Base-by-base conservation (phyloP, 78 protist genomes). In the Dictyostelium firmibasis region DNA sequence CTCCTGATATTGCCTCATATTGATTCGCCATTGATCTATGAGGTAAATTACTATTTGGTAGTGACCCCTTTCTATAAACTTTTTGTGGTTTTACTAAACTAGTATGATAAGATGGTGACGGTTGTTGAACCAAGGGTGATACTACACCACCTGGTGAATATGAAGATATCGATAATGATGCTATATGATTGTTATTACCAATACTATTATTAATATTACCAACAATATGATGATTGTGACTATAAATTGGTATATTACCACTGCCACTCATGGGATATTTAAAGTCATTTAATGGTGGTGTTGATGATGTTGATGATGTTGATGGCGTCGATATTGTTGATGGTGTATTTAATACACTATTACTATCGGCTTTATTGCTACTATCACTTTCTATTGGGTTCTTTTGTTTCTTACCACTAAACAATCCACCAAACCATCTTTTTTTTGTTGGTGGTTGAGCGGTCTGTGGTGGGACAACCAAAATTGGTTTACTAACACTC, bases 71-170 rank as follows among this genome's bases (percentile, higher is more conserved):
- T 57, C 86, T 57, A 29, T 25, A 25, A 23, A 33, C 6, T 4
- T 31, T 29, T 82, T 41, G 35, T 57, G 70, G 60, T 60, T 60
- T 82, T 2, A 82, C 86, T 13, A 82, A 16, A 82, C 69, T 44
- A 11, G 86, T 82, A 25, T 43, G 70, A 16, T 38, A 82, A 4
- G 86, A 50, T 31, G 86, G 86, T 60, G 86, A 82, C n/a, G 86
- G 70, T 3, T 77, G 83, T 33, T 72, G 79, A 18, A 72, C 79
- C 23, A 31, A 31, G 23, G 79, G 79, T 72, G 79, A 72, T 33
- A 72, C 79, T 5, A 79, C 57, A 36, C 47, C 83, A 76, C 35
- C 25, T 41, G 85, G 85, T 29, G 85, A 81, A 16, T 81, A 57
- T 29, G 86, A 57, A 35, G 86, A 82, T 69, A 82, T 82, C 0